A percentile compares a stretch with the other conserved stretches of the same genome.
phyloP scores from a whole-genome alignment of 140 eudicot genomes.

The Oenanthe javanica region DNA sequence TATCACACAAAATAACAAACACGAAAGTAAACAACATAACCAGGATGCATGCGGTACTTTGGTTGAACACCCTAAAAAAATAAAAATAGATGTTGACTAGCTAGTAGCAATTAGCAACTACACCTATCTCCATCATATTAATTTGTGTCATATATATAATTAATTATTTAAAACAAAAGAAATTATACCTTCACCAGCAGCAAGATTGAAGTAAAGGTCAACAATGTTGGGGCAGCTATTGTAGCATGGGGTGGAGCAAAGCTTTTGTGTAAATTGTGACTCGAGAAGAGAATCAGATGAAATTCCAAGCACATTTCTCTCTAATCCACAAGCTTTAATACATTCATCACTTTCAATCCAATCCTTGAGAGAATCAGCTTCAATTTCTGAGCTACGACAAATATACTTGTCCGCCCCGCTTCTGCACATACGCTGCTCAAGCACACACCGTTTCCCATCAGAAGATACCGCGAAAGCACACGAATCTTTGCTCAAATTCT shows the following conservation, averaged over 20 bases:
- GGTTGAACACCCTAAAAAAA: too few species aligned
- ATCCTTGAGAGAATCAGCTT: constrained; percentile 40
- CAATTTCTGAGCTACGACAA: constrained; percentile 68
- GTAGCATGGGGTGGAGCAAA: constrained; percentile 71
- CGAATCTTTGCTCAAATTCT: constrained; percentile 55
- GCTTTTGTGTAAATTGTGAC: constrained; percentile 45
- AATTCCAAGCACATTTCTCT: constrained; percentile 65
- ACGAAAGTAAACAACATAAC: too few species aligned
- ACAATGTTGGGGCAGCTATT: constrained; percentile 67
- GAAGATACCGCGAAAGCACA: constrained; percentile 86
- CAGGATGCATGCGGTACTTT: too few species aligned
- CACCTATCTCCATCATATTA: too few species aligned
- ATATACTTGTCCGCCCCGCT: constrained; percentile 47
- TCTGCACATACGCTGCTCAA: constrained; percentile 56
- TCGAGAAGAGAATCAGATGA: constrained; percentile 82
- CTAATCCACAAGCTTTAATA: constrained; percentile 65
- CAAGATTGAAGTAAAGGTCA: constrained; percentile 82
- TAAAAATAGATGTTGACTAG: too few species aligned
- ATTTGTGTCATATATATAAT: too few species aligned
- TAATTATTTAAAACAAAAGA: neutral
- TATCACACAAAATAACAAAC: too few species aligned
- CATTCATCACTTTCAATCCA: constrained; percentile 68
- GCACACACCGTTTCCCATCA: constrained; percentile 75
- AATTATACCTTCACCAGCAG: constrained; percentile 70
- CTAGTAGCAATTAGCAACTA: too few species aligned